Evolutionary conservation across 495 filamentous ascomycete genomes (phyloP).

Genomic region (Podospora pseudoanserina): DNA sequence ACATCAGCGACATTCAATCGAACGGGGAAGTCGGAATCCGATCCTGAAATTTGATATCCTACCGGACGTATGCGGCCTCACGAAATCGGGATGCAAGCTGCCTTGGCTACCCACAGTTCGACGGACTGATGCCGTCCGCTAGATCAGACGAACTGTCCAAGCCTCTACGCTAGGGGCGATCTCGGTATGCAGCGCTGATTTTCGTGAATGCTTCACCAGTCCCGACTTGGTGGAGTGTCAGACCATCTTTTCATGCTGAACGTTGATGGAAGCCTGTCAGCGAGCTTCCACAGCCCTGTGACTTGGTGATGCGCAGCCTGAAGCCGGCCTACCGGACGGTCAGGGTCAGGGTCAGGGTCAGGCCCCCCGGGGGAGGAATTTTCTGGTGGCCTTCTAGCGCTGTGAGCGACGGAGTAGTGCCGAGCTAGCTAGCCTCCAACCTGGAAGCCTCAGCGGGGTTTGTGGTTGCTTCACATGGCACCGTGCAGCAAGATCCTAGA

Average conservation of each 20-base stretch:
- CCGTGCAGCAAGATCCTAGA: too few species aligned
- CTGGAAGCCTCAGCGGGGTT: too few species aligned
- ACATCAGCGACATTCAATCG: neutral
- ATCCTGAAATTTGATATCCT: slow-evolving; percentile 4
- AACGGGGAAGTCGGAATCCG: slow-evolving; percentile 4
- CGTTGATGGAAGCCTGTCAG: slow-evolving; percentile 3
- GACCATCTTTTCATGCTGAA: slow-evolving; percentile 4
- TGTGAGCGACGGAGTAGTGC: slow-evolving; percentile 13
- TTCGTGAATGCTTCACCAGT: neutral
- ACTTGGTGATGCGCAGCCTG: neutral
- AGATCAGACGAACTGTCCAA: slow-evolving; percentile 5
- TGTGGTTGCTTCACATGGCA: too few species aligned
- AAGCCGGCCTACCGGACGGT: neutral
- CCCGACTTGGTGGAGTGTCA: neutral
- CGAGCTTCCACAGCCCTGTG: slow-evolving; percentile 8
- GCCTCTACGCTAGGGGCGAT: neutral
- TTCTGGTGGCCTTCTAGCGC: slow-evolving; percentile 24
- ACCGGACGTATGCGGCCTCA: neutral
- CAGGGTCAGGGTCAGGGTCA: neutral
- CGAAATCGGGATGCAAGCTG: neutral
- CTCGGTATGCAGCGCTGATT: slow-evolving; percentile 1
- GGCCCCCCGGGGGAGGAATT: slow-evolving; percentile 14
- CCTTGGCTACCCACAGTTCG: neutral
- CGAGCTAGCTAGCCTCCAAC: slow-evolving; percentile 8
- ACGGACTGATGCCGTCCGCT: neutral